phyloP scores from a whole-genome alignment of 441 rosid species.

The Populus hybrid region DNA sequence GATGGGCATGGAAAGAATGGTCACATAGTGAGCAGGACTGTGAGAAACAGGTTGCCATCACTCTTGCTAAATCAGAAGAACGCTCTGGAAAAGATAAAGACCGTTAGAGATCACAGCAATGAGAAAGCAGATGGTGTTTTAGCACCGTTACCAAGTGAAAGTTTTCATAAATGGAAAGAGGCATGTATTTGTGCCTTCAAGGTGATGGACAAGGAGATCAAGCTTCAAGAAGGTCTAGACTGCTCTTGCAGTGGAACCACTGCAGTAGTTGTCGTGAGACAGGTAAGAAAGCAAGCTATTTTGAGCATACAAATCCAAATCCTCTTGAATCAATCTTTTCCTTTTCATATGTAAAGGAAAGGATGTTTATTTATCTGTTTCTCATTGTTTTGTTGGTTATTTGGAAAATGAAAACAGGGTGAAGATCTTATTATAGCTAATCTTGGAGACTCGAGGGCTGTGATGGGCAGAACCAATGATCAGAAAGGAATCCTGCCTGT shows the following conservation, averaged over 20 bases:
- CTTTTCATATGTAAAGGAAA: neutral
- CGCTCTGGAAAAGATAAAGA: constrained; percentile 21
- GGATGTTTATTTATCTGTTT: neutral
- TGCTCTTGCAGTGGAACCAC: constrained; percentile 75
- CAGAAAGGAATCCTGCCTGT: constrained; percentile 38
- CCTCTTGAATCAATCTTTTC: neutral
- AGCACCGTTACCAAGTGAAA: constrained; percentile 5
- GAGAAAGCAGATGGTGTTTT: constrained; percentile 13
- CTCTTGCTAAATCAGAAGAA: constrained; percentile 56
- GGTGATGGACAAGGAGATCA: constrained; percentile 67
- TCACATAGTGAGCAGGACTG: constrained; percentile 62
- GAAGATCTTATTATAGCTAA: constrained; percentile 74
- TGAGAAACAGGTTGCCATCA: constrained; percentile 56
- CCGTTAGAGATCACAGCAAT: neutral
- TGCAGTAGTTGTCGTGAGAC: constrained; percentile 66
- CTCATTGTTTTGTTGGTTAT: neutral
- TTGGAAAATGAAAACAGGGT: constrained; percentile 34
- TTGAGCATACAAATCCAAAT: neutral
- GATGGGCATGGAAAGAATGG: constrained; percentile 93
- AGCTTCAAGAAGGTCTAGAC: constrained; percentile 56
- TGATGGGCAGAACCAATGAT: constrained; percentile 50
- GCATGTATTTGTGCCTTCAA: constrained; percentile 50
- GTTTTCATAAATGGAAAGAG: constrained; percentile 41
- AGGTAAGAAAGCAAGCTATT: constrained; percentile 32
- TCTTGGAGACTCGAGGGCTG: constrained; percentile 89